Percentiles rank a stretch among this genome's conserved stretches.
These are phyloP conservation scores for Epithele typhae DNA, from an alignment of 768 basidiomycete genomes.

Conservation along the genomic window DNA sequence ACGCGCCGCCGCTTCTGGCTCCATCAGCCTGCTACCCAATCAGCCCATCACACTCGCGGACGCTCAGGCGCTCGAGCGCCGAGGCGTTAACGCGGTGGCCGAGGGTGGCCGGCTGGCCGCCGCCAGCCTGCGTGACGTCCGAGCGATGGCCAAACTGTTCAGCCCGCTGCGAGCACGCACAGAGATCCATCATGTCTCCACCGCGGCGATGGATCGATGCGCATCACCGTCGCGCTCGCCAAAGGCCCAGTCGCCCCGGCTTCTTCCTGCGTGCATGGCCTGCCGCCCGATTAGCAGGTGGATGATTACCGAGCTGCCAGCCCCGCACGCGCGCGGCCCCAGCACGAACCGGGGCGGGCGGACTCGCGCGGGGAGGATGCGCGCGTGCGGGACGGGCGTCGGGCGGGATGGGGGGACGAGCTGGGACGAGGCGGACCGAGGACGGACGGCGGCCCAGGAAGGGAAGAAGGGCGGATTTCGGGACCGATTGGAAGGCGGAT, in stretches of 20 bases:
- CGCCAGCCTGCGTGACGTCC: too few species aligned
- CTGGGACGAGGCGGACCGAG: background rate
- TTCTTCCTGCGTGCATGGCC: too few species aligned
- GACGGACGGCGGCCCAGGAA: background rate
- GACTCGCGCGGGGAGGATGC: background rate
- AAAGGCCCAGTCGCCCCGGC: too few species aligned
- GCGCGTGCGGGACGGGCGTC: background rate
- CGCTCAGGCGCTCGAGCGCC: conserved; percentile 8
- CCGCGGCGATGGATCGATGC: too few species aligned
- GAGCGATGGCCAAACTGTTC: too few species aligned
- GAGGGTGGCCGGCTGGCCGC: background rate
- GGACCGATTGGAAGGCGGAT: conserved; percentile 6
- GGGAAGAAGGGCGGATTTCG: conserved; percentile 12
- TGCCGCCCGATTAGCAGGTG: too few species aligned
- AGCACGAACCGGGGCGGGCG: background rate
- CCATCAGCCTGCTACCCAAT: conserved; percentile 16
- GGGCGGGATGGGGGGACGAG: background rate
- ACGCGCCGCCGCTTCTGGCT: conserved; percentile 18
- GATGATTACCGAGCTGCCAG: too few species aligned
- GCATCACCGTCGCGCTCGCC: too few species aligned
- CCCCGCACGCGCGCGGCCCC: too few species aligned
- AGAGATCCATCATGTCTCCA: too few species aligned
- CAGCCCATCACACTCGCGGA: conserved; percentile 16
- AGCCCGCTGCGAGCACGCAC: too few species aligned
- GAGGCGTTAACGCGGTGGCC: conserved; percentile 15